Evolutionary conservation across 2,329 filamentous ascomycete genomes (phyloP), one percentile per base, ranked within the genome.

Genomic region (Monosporascus sp.): DNA sequence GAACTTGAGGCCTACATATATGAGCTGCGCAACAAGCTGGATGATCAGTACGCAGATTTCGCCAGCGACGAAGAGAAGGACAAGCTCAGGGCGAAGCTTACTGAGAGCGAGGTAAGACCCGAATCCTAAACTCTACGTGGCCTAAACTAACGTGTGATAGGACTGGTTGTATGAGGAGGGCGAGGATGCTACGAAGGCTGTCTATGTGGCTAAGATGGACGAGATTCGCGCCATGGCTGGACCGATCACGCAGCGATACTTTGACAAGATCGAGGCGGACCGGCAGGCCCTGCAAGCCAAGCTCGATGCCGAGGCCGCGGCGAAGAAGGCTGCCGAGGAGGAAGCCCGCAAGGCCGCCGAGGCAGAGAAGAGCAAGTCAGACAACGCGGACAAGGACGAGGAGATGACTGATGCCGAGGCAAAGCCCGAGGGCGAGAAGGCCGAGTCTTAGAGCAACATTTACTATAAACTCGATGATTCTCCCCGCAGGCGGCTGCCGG

Each of bases 101-200:
- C 89, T 67, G 77, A 85, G 54, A 85, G 81, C 62, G 92, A 97
- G 88, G 93, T 97, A 82, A 78, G 88, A 70, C 50, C 3, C 7
- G 37, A n/a, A 7, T 45, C 31, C 7, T 20, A 14, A 3, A 7
- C 44, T 24, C n/a, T 44, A 49, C 18, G 43, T 26, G 14, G 22
- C 3, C 31, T 41, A 31, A 48, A 46, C 63, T 69, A 57, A 71
- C 60, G 8, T 3, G 20, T 59, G 62, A 22, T n/a, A 97, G 93
- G 92, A 99, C 70, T 99, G 94, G 94, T 81, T 99, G 57, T 97
- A 97, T 73, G 93, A 97, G 51, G 94, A 97, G 52, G 94, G 94
- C 56, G 92, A 97, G 59, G 94, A 99, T 71, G 85, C 91, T 61
- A 88, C 88, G 67, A 97, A 97, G 81, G 91, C 89, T 51, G 83